Evolutionary conservation across 371 early-diverging fungal genomes (phyloP).

Genomic region (Mucor mucedo): DNA sequence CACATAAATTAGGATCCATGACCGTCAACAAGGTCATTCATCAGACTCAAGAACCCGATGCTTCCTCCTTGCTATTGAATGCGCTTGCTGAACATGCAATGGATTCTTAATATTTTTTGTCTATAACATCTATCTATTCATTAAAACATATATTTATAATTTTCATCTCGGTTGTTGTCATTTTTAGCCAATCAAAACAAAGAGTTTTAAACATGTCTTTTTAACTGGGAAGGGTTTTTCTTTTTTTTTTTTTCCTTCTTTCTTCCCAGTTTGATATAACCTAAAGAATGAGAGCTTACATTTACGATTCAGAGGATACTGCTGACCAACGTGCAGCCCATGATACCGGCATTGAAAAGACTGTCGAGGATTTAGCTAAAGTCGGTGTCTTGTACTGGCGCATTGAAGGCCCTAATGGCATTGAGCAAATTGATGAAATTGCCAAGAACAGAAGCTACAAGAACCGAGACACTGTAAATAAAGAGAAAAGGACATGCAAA

Average conservation of each 20-base stretch:
- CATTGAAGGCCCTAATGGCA: conserved; percentile 61
- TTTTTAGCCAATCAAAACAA: too few species aligned
- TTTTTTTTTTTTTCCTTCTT: neutral
- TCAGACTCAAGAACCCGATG: conserved; percentile 82
- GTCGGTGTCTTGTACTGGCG: conserved; percentile 80
- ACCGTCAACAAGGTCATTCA: conserved; percentile 86
- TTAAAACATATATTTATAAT: neutral
- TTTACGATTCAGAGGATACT: conserved; percentile 59
- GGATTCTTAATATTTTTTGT: neutral
- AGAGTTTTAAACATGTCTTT: too few species aligned
- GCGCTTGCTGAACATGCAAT: conserved; percentile 26
- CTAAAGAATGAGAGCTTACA: conserved; percentile 68
- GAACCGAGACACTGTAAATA: conserved; percentile 82
- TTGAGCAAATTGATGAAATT: conserved; percentile 71
- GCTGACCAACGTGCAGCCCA: conserved; percentile 76
- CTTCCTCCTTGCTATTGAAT: conserved; percentile 28
- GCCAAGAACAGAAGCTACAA: conserved; percentile 82
- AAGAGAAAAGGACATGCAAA: neutral
- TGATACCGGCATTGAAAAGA: conserved; percentile 65
- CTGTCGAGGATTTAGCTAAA: conserved; percentile 65
- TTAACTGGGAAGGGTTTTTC: neutral
- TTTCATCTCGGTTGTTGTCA: too few species aligned
- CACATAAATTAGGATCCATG: conserved; percentile 84
- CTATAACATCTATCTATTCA: neutral
- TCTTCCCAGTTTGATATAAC: neutral